These are phyloP conservation scores for Neurospora sp. DNA, from an alignment of 495 filamentous ascomycete species.

Conservation along the genomic window DNA sequence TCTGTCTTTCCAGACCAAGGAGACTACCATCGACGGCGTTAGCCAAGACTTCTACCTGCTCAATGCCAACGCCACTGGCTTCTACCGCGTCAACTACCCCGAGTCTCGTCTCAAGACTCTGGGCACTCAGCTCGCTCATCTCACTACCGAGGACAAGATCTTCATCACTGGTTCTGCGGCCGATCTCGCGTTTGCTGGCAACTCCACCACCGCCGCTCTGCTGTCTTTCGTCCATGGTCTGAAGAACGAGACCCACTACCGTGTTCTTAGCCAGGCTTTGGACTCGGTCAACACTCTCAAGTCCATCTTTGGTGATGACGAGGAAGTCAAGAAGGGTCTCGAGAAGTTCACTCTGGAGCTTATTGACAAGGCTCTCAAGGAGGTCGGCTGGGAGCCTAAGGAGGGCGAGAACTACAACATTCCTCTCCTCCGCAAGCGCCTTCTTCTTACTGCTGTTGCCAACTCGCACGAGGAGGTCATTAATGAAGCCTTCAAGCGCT, in stretches of 20 bases:
- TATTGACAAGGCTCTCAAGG: constrained; percentile 57
- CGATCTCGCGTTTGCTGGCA: constrained; percentile 78
- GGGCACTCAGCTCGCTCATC: constrained; percentile 56
- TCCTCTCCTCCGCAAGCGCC: constrained; percentile 65
- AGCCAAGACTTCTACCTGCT: constrained; percentile 84
- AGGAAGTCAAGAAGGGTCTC: constrained; percentile 48
- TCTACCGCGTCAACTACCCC: constrained; percentile 90
- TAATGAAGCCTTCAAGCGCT: constrained; percentile 61
- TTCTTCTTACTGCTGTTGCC: constrained; percentile 63
- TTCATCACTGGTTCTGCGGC: constrained; percentile 85
- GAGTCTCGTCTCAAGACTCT: constrained; percentile 67
- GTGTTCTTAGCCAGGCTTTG: constrained; percentile 81
- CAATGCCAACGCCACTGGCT: constrained; percentile 78
- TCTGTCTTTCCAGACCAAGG: constrained; percentile 62
- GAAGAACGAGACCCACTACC: constrained; percentile 66
- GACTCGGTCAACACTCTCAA: constrained; percentile 49
- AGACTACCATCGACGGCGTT: constrained; percentile 60
- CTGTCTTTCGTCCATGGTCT: constrained; percentile 74
- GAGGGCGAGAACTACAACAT: constrained; percentile 71
- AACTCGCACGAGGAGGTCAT: constrained; percentile 62
- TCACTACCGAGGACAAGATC: constrained; percentile 83
- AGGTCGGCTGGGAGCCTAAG: constrained; percentile 76
- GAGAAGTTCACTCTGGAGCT: constrained; percentile 65
- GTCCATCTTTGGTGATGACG: constrained; percentile 42
- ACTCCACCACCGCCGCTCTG: constrained; percentile 67